Base-by-base conservation (phyloP, 768 basidiomycete genomes). In the Mycena metata region DNA sequence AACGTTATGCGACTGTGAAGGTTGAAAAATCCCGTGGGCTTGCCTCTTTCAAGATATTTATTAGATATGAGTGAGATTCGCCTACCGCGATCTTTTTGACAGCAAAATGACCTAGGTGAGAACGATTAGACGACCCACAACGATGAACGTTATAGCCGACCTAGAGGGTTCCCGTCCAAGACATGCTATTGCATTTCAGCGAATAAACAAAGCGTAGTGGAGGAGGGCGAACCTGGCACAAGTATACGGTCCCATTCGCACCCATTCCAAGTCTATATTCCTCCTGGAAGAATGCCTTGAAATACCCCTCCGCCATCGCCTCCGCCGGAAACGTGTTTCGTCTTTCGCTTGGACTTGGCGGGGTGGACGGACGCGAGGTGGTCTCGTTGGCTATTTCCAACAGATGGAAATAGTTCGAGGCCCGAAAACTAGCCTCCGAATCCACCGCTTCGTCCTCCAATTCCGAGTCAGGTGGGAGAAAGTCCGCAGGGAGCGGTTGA, bases 31-130 rank as follows among this genome's bases (percentile, higher is more conserved):
- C 26, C 21, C 17, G n/a, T 15, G 47, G 46, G 69, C 82, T 52
- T 50, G 86, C 90, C 83, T 96, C 96, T 49, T 89, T 88, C 43
- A 96, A 82, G 61, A 94, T 96, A 55, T 90, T 90, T 45, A 96
- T 80, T 8, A 97, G 83, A 80, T 96, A 96, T 2, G 90, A 85
- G 72, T 95, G 93, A 0, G 95, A 96, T 75, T 94, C 89, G 54
- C 96, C 96, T 0, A 98, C 93, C 0, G 97, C 96, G 23, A 99
- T 95, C 78, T 98, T 98, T 82, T 99, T 99, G 52, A 98, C 93
- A 0, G 96, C 96, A 77, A 96, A 98, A 72, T 90, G 91, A 33
- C 93, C 93, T 88, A 71, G 24, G 52, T 15, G 13, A 30, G 52
- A 9, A 41, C 59, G 36, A 49, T 63, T 39, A 61, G 47, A 71